Conservation (phyloP, 2,329 filamentous ascomycete species). For the Claviceps spartinae region DNA sequence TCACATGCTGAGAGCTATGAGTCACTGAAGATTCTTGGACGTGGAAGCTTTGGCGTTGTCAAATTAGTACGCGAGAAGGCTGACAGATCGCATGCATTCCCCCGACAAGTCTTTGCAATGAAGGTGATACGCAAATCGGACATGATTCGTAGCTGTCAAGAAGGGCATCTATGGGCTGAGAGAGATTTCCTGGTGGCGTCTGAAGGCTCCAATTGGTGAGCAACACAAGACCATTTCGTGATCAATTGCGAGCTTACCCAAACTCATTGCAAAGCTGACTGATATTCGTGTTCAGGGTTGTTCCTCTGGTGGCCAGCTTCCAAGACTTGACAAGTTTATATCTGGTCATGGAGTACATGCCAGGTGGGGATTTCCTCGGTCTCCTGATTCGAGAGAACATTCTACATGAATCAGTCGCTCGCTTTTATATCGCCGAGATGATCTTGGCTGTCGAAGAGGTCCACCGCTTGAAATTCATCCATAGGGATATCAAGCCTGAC, state of each 20-base stretch:
- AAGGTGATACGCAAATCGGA: constrained; percentile 91
- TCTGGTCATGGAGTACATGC: constrained; percentile 96
- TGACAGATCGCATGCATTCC: constrained; percentile 14
- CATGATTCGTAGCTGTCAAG: constrained; percentile 83
- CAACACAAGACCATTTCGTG: background rate
- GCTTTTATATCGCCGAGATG: constrained; percentile 92
- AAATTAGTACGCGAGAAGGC: constrained; percentile 61
- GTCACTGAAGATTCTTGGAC: constrained; percentile 68
- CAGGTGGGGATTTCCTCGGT: constrained; percentile 85
- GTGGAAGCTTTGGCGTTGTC: constrained; percentile 90
- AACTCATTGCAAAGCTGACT: background rate
- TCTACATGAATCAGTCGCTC: constrained; percentile 62
- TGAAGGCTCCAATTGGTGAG: constrained; percentile 68
- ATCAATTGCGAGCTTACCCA: background rate
- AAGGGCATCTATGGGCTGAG: constrained; percentile 83
- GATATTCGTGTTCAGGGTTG: constrained; percentile 42
- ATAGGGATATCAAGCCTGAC: constrained; percentile 92
- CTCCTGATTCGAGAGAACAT: constrained; percentile 75
- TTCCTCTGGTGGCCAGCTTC: constrained; percentile 77
- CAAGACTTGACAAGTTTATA: constrained; percentile 78
- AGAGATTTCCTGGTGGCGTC: constrained; percentile 83
- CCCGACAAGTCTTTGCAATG: constrained; percentile 70
- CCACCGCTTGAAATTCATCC: constrained; percentile 78
- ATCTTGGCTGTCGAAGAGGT: constrained; percentile 87
- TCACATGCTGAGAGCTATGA: constrained; percentile 44